These are phyloP conservation scores for Ananas comosus DNA, from an alignment of 176 grass and related monocot species.

Conservation along the genomic window DNA sequence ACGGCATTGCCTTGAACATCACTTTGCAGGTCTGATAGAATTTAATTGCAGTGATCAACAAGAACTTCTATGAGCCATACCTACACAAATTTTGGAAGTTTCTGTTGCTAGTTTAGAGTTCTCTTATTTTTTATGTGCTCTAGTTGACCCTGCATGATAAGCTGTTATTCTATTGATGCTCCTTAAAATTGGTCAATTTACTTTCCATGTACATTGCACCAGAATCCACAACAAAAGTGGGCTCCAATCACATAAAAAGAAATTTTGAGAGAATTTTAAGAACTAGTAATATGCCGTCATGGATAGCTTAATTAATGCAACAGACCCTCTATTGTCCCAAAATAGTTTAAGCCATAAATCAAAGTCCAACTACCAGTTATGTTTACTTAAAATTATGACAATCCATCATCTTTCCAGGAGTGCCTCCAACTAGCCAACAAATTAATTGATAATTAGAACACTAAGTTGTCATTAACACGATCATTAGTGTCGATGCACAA, in stretches of 20 bases:
- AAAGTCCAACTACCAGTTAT: background rate
- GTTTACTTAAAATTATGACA: background rate
- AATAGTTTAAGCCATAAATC: background rate
- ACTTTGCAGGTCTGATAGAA: too few species aligned
- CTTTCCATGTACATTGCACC: too few species aligned
- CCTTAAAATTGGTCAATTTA: too few species aligned
- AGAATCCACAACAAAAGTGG: background rate
- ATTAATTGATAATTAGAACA: background rate
- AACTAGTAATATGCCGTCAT: constrained; percentile 16
- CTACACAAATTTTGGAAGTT: too few species aligned
- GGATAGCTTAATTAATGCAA: constrained; percentile 12
- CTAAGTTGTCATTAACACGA: background rate
- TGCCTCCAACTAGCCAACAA: background rate
- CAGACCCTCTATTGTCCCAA: background rate
- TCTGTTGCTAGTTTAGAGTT: too few species aligned
- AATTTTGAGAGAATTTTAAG: background rate
- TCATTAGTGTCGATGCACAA: background rate
- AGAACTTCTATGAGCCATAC: too few species aligned
- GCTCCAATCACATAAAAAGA: background rate
- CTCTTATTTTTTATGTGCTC: too few species aligned
- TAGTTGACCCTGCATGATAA: too few species aligned
- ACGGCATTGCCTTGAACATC: too few species aligned
- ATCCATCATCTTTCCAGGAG: background rate
- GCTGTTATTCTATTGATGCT: too few species aligned
- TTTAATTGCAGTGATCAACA: too few species aligned